Percentiles rank a stretch among this genome's conserved stretches.
These are phyloP conservation scores for Calonectria crousiana DNA, from an alignment of 2,329 filamentous ascomycete genomes.

Conservation along the genomic window DNA sequence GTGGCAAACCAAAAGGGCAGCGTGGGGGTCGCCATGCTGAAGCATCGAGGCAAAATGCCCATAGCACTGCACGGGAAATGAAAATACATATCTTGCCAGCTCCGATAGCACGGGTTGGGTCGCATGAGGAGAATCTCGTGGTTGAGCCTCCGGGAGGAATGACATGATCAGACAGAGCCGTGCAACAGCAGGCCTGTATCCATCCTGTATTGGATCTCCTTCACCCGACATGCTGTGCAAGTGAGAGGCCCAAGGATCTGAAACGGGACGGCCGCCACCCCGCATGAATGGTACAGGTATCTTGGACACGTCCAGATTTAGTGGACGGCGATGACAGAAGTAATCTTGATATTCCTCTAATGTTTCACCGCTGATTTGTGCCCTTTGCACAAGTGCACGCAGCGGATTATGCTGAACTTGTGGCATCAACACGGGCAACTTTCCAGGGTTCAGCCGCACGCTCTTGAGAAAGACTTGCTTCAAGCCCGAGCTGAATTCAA, in stretches of 20 bases:
- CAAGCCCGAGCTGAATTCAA: not conserved
- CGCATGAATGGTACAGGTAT: not conserved
- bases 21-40: not conserved
- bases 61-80: not conserved
- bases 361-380: not conserved
- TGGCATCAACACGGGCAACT: not conserved
- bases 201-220: not conserved
- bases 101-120: not conserved
- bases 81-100: not conserved
- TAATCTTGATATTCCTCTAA: not conserved
- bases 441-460: not conserved
- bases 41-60: not conserved
- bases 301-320: not conserved
- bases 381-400: not conserved
- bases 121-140: not conserved
- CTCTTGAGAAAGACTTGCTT: slow-evolving; percentile 8
- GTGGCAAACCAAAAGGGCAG: not conserved
- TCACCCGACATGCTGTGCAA: not conserved
- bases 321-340: not conserved
- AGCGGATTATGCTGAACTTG: not conserved
- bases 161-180: not conserved
- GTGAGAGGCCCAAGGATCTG: not conserved
- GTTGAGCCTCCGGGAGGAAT: not conserved
- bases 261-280: not conserved
- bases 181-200: not conserved